These are phyloP conservation scores for Solanum chaucha DNA, from an alignment of 257 asterid genomes.

Conservation along the genomic window DNA sequence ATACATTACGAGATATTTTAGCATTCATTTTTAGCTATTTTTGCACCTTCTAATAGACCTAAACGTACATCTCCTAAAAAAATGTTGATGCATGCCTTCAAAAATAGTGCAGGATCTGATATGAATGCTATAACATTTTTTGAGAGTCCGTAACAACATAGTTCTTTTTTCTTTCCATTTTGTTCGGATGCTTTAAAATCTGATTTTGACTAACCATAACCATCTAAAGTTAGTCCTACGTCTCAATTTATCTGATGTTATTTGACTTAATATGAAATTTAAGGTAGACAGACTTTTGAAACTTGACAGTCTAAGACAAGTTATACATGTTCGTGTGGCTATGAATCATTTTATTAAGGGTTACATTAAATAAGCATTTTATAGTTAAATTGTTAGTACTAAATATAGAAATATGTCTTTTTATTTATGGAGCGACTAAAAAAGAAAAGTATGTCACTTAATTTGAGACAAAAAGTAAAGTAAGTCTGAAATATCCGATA, in stretches of 20 bases:
- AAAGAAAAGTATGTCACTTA: no score
- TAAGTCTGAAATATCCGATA: no score
- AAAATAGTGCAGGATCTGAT: not conserved
- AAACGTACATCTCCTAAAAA: not conserved
- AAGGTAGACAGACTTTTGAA: no score
- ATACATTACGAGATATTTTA: not conserved
- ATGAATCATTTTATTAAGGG: not conserved
- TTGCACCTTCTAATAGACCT: not conserved
- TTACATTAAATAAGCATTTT: no score
- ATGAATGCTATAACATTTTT: not conserved
- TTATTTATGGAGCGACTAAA: no score
- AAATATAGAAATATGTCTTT: not conserved
- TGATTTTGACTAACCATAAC: not conserved
- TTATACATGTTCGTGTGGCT: not conserved
- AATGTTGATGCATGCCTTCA: not conserved
- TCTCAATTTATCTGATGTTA: not conserved
- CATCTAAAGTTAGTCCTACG: not conserved
- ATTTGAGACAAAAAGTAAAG: no score
- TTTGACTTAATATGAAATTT: no score
- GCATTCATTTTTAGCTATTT: not conserved
- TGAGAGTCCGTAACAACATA: not conserved
- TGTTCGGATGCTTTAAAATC: not conserved
- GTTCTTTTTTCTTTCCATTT: not conserved
- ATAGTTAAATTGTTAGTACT: no score
- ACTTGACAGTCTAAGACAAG: not conserved